Evolutionary conservation across 1,284 basidiomycete genomes (phyloP).

Genomic region (Cryptococcus sp.): DNA sequence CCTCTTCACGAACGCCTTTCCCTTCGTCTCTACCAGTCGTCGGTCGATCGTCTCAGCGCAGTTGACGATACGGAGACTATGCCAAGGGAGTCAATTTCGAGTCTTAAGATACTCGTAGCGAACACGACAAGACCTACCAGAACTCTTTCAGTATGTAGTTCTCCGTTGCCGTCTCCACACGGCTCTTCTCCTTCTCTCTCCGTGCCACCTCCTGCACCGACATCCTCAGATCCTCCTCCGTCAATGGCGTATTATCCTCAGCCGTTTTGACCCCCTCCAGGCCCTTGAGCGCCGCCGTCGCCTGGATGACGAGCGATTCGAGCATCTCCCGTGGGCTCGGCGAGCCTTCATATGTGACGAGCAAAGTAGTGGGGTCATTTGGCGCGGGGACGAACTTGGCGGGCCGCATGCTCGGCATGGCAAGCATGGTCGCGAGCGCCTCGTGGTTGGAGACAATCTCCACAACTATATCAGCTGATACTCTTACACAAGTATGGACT

Average conservation of each 20-base stretch:
- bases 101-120: background rate
- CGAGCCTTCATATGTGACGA: constrained; percentile 78
- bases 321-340: constrained; percentile 81
- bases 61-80: constrained; percentile 70
- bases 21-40: constrained; percentile 78
- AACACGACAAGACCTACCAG: constrained; percentile 38
- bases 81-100: constrained; percentile 52
- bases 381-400: constrained; percentile 10
- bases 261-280: constrained; percentile 41
- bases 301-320: constrained; percentile 83
- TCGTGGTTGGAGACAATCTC: constrained; percentile 86
- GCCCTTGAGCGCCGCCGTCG: constrained; percentile 78
- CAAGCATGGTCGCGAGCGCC: constrained; percentile 86
- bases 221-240: constrained; percentile 21
- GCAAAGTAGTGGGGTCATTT: constrained; percentile 5
- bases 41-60: constrained; percentile 78
- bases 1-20: constrained; percentile 71
- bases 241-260: constrained; percentile 4
- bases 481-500: background rate
- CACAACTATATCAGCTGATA: constrained; percentile 2
- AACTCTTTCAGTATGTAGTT: constrained; percentile 44
- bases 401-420: constrained; percentile 84
- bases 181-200: constrained; percentile 10
- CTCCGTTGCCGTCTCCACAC: constrained; percentile 51
- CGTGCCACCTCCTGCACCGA: constrained; percentile 9